Evolutionary conservation across 2,329 filamentous ascomycete species (phyloP).

Genomic region (Exophiala aquamarina): DNA sequence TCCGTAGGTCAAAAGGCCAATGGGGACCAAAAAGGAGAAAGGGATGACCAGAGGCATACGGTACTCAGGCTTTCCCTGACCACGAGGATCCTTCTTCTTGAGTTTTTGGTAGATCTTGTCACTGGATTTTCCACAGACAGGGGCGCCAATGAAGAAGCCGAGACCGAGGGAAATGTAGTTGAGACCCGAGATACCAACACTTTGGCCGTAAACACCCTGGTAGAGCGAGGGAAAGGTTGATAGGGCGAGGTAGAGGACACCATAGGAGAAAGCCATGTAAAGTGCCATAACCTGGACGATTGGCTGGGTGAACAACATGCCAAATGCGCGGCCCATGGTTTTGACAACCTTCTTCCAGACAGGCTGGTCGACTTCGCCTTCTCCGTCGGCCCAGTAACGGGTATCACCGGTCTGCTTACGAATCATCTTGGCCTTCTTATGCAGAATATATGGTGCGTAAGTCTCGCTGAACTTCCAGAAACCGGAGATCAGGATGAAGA

Average conservation of each 20-base stretch:
- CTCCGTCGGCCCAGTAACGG: slow-evolving; percentile 32
- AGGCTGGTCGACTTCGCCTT: slow-evolving; percentile 29
- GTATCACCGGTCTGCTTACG: slow-evolving; percentile 33
- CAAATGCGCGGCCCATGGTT: slow-evolving; percentile 53
- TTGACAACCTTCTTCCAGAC: slow-evolving; percentile 28
- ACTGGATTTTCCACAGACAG: slow-evolving; percentile 46
- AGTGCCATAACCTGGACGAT: slow-evolving; percentile 57
- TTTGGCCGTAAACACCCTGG: slow-evolving; percentile 51
- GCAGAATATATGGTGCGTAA: slow-evolving; percentile 61
- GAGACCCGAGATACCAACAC: slow-evolving; percentile 54
- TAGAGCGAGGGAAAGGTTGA: slow-evolving; percentile 61
- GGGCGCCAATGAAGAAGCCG: slow-evolving; percentile 57
- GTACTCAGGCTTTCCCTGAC: slow-evolving; percentile 49
- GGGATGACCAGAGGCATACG: slow-evolving; percentile 57
- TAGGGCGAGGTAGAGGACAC: slow-evolving; percentile 60
- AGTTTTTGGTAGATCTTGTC: slow-evolving; percentile 41
- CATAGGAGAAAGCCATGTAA: slow-evolving; percentile 58
- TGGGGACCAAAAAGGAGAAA: slow-evolving; percentile 48
- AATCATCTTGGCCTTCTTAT: slow-evolving; percentile 53
- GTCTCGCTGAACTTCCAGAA: slow-evolving; percentile 61
- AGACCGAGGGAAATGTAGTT: slow-evolving; percentile 61
- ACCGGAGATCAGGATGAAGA: slow-evolving; percentile 56
- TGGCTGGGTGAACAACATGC: slow-evolving; percentile 55
- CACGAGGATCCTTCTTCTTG: slow-evolving; percentile 28
- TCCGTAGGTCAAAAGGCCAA: slow-evolving; percentile 52